Percentiles rank a stretch among this genome's conserved stretches.
phyloP scores from a whole-genome alignment of 768 basidiomycete species.

The Daedalea quercina region DNA sequence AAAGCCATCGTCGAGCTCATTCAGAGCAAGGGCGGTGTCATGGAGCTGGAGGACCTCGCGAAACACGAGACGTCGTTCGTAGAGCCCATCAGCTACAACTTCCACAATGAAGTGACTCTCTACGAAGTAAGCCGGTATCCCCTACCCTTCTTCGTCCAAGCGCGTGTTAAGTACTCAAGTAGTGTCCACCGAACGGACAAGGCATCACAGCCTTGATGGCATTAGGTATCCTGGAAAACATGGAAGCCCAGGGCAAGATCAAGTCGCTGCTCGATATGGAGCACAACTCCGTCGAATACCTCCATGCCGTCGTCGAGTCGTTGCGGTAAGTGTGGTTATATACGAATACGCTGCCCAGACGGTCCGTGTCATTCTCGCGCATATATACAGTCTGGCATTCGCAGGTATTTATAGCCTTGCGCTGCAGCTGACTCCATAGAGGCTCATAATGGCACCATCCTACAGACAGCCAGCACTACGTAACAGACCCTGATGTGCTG shows the following conservation, averaged over 20 bases:
- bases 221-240: constrained; percentile 84
- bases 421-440: background rate
- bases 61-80: constrained; percentile 73
- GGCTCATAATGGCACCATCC: background rate
- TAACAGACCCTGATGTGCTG: constrained; percentile 81
- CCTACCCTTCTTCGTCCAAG: too few species aligned
- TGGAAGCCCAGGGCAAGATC: constrained; percentile 69
- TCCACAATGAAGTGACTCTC: constrained; percentile 76
- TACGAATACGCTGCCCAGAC: background rate
- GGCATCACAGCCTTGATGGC: constrained; percentile 92
- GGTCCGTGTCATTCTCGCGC: constrained; percentile 14
- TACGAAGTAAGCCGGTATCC: constrained; percentile 65
- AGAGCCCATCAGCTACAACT: constrained; percentile 89
- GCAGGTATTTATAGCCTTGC: constrained; percentile 36
- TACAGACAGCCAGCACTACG: constrained; percentile 80
- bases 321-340: constrained; percentile 62
- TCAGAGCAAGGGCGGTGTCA: constrained; percentile 81
- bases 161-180: background rate
- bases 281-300: constrained; percentile 86
- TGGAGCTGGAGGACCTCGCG: constrained; percentile 93
- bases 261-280: constrained; percentile 71
- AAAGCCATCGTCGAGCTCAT: constrained; percentile 85
- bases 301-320: constrained; percentile 83
- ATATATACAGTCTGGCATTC: constrained; percentile 29
- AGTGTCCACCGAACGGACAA: constrained; percentile 98